Evolutionary conservation across 768 basidiomycete species (phyloP).

Genomic region (Suillus tomentosus): DNA sequence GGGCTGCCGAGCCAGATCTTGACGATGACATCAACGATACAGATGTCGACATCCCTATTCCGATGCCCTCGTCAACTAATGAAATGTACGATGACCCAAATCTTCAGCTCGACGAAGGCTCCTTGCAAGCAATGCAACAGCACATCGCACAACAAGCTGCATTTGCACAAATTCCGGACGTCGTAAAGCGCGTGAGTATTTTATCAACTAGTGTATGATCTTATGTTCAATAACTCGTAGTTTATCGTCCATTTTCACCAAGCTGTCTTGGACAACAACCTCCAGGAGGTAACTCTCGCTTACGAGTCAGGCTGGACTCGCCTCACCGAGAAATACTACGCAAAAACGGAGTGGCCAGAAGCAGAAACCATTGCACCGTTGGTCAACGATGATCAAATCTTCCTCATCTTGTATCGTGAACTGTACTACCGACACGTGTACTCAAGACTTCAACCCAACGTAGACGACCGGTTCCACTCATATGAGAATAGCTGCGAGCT

Average conservation of each 20-base stretch:
- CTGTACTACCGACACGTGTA: constrained; percentile 96
- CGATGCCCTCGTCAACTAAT: constrained; percentile 24
- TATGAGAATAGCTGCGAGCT: constrained; percentile 98
- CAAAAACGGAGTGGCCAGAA: constrained; percentile 96
- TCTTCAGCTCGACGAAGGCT: constrained; percentile 70
- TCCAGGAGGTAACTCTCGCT: constrained; percentile 86
- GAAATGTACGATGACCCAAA: constrained; percentile 39
- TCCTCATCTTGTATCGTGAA: constrained; percentile 95
- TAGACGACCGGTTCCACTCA: constrained; percentile 97
- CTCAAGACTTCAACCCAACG: constrained; percentile 90
- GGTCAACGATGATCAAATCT: constrained; percentile 94
- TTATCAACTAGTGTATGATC: constrained; percentile 1
- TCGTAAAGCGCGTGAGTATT: constrained; percentile 77
- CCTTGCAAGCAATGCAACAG: constrained; percentile 74
- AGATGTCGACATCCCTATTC: constrained; percentile 47
- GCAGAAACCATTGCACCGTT: constrained; percentile 94
- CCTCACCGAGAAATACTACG: constrained; percentile 93
- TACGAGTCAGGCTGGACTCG: constrained; percentile 99
- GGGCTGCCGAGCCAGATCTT: constrained; percentile 79
- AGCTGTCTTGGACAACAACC: constrained; percentile 89
- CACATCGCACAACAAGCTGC: constrained; percentile 84
- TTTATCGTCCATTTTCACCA: constrained; percentile 96
- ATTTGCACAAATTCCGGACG: constrained; percentile 82
- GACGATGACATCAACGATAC: constrained; percentile 76
- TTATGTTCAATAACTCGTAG: constrained; percentile 38